Percentiles rank a stretch among this genome's conserved stretches.
Evolutionary conservation across 257 asterid species (phyloP).

Genomic region (Verbena officinalis): DNA sequence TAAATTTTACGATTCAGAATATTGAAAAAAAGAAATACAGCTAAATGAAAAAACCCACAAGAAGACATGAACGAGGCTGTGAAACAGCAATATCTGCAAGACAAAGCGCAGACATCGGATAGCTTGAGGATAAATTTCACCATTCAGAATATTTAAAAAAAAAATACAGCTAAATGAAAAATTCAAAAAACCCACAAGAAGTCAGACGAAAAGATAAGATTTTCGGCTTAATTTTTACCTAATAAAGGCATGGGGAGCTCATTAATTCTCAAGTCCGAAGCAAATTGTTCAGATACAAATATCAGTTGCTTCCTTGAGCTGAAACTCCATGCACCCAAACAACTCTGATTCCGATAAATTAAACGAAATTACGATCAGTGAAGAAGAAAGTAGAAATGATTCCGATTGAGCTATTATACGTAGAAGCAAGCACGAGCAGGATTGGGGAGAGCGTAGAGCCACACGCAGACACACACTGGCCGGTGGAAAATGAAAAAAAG

Average conservation of each 20-base stretch:
- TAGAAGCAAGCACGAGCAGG: conserved; percentile 11
- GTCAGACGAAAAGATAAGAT: not conserved
- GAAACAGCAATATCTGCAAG: no score
- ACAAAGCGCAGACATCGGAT: not conserved
- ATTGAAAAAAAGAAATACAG: not conserved
- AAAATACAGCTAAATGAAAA: not conserved
- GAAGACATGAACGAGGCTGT: no score
- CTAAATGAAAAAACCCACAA: no score
- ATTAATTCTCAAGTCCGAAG: conserved; percentile 59
- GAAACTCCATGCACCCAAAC: conserved; percentile 36
- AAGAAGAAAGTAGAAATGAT: not conserved
- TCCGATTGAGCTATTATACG: conserved; percentile 23
- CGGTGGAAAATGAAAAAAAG: conserved; percentile 45
- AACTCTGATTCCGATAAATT: not conserved
- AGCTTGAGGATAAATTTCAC: no score
- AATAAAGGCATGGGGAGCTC: conserved; percentile 96
- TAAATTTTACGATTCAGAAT: not conserved
- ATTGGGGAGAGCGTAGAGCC: conserved; percentile 27
- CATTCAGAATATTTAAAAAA: not conserved
- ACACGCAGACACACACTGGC: conserved; percentile 25
- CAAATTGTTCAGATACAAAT: conserved; percentile 32
- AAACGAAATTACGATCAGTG: not conserved
- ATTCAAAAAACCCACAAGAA: not conserved
- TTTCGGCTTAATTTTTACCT: conserved; percentile 41
- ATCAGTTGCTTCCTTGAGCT: conserved; percentile 21